Conservation (phyloP, 2,329 filamentous ascomycete genomes). For the Monosporascus sp. region DNA sequence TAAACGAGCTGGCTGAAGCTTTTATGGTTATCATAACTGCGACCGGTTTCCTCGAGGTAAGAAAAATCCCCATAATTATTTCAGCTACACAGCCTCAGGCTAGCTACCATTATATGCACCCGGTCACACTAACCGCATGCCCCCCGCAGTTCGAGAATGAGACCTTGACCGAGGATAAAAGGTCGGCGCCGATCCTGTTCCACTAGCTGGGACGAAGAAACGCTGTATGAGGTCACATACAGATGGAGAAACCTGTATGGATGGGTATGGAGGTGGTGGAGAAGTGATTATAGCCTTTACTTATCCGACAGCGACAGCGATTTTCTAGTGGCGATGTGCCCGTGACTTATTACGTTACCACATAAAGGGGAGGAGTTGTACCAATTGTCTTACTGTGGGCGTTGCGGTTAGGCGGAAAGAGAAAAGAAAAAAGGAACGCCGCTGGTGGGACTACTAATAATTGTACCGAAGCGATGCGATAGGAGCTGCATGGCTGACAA, state of each 20-base stretch:
- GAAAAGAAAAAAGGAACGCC: no score
- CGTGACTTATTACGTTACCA: neutral
- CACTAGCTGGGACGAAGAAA: conserved; percentile 12
- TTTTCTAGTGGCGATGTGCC: no score
- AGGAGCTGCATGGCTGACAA: neutral
- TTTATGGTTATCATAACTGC: conserved; percentile 79
- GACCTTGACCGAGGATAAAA: conserved; percentile 14
- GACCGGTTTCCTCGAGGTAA: conserved; percentile 81
- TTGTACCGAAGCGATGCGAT: neutral
- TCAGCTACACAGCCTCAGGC: neutral
- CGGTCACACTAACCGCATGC: neutral
- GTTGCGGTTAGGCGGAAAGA: neutral
- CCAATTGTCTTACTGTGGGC: neutral
- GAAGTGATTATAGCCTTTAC: neutral
- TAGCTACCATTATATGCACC: conserved; percentile 9
- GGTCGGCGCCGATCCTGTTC: conserved; percentile 17
- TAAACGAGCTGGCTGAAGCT: conserved; percentile 77
- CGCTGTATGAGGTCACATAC: no score
- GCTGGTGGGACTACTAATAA: neutral
- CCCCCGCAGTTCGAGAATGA: conserved; percentile 23
- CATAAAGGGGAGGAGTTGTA: no score
- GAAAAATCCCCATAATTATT: conserved; percentile 1
- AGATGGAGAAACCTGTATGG: neutral
- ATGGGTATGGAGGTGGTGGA: neutral
- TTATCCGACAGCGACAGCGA: no score